Percentiles rank a stretch among this genome's conserved stretches.
Conservation (phyloP, 2,329 filamentous ascomycete genomes). For the Neoscytalidium dimidiatum region DNA sequence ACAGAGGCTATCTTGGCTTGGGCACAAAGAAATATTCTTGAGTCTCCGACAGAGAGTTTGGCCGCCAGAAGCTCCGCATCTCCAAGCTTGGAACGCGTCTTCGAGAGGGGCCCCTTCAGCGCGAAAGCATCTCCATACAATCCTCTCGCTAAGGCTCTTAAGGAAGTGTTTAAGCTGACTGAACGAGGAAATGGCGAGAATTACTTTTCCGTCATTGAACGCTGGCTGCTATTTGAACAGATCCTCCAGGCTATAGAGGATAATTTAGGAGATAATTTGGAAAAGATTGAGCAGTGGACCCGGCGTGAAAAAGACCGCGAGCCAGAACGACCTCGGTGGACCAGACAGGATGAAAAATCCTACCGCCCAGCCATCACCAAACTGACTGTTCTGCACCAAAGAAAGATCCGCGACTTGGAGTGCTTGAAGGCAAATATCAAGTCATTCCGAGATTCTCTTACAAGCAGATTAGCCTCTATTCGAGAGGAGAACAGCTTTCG, state of each 20-base stretch:
- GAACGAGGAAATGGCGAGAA: not conserved
- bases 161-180: slow-evolving; percentile 5
- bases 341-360: slow-evolving; percentile 33
- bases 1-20: not conserved
- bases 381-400: slow-evolving; percentile 13
- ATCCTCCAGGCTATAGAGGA: slow-evolving; percentile 25
- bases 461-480: slow-evolving; percentile 23
- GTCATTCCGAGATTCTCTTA: slow-evolving; percentile 23
- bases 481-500: slow-evolving; percentile 23
- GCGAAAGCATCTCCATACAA: not conserved
- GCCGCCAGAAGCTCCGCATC: not conserved
- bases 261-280: slow-evolving; percentile 22
- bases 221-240: slow-evolving; percentile 24
- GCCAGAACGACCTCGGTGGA: slow-evolving; percentile 33
- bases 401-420: not conserved
- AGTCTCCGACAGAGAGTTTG: not conserved
- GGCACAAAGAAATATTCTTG: too few relatives aligned
- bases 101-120: not conserved
- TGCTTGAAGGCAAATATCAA: slow-evolving; percentile 16
- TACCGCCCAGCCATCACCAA: slow-evolving; percentile 27
- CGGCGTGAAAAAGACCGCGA: slow-evolving; percentile 29
- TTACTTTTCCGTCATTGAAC: slow-evolving; percentile 8
- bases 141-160: not conserved
- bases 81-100: not conserved
- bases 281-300: slow-evolving; percentile 28